Conservation (phyloP, 2,329 filamentous ascomycete species). For the Colletotrichum tropicale region DNA sequence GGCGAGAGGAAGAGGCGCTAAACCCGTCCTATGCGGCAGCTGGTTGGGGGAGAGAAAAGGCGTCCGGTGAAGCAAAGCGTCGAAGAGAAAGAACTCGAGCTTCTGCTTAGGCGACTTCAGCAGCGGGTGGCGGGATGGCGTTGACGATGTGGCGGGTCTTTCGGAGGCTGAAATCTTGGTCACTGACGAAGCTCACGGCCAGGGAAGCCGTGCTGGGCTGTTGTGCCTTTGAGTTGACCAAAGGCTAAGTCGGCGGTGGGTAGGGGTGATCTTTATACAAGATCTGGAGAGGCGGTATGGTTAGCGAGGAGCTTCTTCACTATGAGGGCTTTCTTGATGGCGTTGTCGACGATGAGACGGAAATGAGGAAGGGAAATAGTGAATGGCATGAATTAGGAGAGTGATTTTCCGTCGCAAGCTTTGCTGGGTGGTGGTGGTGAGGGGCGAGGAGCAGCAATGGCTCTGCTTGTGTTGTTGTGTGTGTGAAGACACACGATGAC, state of each 20-base stretch:
- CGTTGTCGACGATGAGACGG: background rate
- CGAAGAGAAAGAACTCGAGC: constrained; percentile 55
- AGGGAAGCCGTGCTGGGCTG: constrained; percentile 63
- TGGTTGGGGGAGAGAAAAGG: constrained; percentile 69
- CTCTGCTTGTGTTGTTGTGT: background rate
- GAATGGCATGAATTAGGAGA: background rate
- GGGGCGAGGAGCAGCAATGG: background rate
- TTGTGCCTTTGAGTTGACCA: constrained; percentile 71
- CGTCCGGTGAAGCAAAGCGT: constrained; percentile 49
- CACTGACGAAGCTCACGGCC: constrained; percentile 67
- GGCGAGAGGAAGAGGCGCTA: constrained; percentile 97
- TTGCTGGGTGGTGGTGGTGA: background rate
- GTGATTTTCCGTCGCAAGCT: background rate
- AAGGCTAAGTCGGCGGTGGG: constrained; percentile 52
- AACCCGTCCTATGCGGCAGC: constrained; percentile 99
- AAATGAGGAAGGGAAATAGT: background rate
- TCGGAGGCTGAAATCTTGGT: constrained; percentile 73
- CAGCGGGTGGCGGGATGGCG: constrained; percentile 59
- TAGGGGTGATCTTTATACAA: constrained; percentile 17
- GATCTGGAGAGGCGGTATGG: constrained; percentile 6
- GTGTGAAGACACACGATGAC: background rate
- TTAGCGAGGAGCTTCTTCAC: background rate
- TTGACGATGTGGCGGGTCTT: constrained; percentile 71
- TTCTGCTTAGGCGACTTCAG: constrained; percentile 52
- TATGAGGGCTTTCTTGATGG: background rate